Percentiles rank a stretch among this genome's conserved stretches.
phyloP scores from a whole-genome alignment of 1,284 basidiomycete genomes.

The Pseudozyma sp. region DNA sequence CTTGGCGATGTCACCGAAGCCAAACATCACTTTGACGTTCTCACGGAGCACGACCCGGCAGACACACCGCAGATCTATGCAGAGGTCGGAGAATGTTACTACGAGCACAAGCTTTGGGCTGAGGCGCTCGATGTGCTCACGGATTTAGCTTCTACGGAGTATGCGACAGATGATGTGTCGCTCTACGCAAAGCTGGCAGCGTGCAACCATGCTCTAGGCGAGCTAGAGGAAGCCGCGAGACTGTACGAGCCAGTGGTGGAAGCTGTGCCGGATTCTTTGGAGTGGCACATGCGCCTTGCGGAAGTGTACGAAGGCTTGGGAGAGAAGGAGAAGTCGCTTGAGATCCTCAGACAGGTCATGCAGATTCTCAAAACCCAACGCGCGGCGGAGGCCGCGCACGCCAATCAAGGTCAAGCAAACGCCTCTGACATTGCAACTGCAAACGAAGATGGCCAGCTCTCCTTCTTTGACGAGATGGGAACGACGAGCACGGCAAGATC shows the following conservation, averaged over 20 bases:
- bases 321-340: conserved; percentile 83
- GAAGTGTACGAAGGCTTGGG: conserved; percentile 84
- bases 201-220: conserved; percentile 59
- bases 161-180: conserved; percentile 48
- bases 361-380: conserved; percentile 34
- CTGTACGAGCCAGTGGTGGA: conserved; percentile 75
- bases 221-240: conserved; percentile 49
- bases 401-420: background rate
- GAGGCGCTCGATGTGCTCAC: conserved; percentile 59
- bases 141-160: conserved; percentile 34
- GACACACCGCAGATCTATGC: conserved; percentile 54
- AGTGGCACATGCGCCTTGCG: conserved; percentile 74
- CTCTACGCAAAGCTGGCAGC: conserved; percentile 56
- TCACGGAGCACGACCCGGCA: conserved; percentile 48
- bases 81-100: conserved; percentile 59
- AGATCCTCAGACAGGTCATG: conserved; percentile 81
- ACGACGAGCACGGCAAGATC: conserved; percentile 9
- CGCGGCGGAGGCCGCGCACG: conserved; percentile 5
- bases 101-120: conserved; percentile 55
- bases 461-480: conserved; percentile 59
- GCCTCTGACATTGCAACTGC: background rate
- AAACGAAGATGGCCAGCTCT: conserved; percentile 27
- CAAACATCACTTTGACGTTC: conserved; percentile 72
- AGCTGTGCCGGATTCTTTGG: conserved; percentile 79
- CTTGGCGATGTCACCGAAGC: conserved; percentile 84